Percentiles rank a stretch among this genome's conserved stretches.
Conservation (phyloP, 805 yeast species). For the Huiozyma sinensis region DNA sequence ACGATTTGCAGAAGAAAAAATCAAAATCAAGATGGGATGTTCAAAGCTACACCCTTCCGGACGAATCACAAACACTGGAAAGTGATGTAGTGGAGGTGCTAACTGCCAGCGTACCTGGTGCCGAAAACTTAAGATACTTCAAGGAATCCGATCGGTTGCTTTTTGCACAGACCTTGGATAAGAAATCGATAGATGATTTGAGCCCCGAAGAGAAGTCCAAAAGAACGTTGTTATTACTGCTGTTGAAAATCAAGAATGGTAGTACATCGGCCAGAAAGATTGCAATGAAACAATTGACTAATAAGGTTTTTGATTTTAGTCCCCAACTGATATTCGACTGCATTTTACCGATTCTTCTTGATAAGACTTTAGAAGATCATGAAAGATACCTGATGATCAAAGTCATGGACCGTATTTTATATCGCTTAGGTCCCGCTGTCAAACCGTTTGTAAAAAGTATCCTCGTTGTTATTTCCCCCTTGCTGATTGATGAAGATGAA, state of each 20-base stretch:
- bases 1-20: constrained; percentile 13
- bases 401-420: constrained; percentile 57
- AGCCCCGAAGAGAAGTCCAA: constrained; percentile 48
- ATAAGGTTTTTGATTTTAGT: constrained; percentile 54
- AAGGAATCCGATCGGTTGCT: constrained; percentile 62
- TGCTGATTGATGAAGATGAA: constrained; percentile 68
- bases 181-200: constrained; percentile 26
- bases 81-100: constrained; percentile 29
- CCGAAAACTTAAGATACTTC: constrained; percentile 55
- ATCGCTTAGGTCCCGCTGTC: constrained; percentile 51
- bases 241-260: constrained; percentile 73
- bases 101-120: constrained; percentile 51
- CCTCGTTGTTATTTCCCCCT: constrained; percentile 63
- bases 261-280: constrained; percentile 53
- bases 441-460: constrained; percentile 68
- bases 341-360: constrained; percentile 67
- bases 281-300: constrained; percentile 57
- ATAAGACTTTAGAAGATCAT: constrained; percentile 60
- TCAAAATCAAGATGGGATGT: constrained; percentile 28
- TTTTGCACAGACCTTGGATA: constrained; percentile 49
- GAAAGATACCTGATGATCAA: constrained; percentile 79
- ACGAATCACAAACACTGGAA: constrained; percentile 6
- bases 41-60: constrained; percentile 41
- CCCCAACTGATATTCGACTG: constrained; percentile 58
- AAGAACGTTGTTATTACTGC: constrained; percentile 46